phyloP scores from a whole-genome alignment of 257 asterid genomes.

The Solanum rostratum region DNA sequence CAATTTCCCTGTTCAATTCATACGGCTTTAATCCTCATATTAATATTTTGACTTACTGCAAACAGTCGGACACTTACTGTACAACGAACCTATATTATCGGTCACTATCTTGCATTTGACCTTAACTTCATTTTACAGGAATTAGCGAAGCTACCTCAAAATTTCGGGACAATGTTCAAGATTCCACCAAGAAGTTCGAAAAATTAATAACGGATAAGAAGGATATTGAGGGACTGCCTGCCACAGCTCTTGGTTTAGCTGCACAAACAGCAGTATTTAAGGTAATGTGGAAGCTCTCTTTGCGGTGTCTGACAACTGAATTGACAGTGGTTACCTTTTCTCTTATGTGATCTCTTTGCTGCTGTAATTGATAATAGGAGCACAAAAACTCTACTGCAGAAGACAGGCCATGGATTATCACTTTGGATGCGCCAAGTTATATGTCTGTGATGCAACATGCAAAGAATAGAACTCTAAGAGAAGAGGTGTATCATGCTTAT shows the following conservation, averaged over 20 bases:
- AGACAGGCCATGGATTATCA: constrained; percentile 89
- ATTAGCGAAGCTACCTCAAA: constrained; percentile 68
- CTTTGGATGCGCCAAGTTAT: constrained; percentile 90
- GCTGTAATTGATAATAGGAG: constrained; percentile 42
- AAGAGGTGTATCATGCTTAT: constrained; percentile 93
- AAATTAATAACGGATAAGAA: constrained; percentile 79
- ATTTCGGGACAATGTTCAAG: constrained; percentile 88
- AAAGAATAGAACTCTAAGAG: constrained; percentile 71
- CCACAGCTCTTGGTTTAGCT: constrained; percentile 82
- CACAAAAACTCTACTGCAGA: constrained; percentile 90
- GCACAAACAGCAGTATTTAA: constrained; percentile 96
- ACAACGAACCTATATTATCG: neutral
- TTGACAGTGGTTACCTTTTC: neutral
- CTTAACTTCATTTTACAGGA: constrained; percentile 40
- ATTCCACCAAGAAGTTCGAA: constrained; percentile 90
- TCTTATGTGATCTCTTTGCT: neutral
- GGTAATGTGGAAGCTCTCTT: constrained; percentile 22
- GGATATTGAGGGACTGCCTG: constrained; percentile 87
- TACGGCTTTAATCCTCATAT: neutral
- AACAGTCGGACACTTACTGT: neutral
- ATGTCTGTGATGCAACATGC: constrained; percentile 90
- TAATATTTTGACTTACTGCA: neutral
- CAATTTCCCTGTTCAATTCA: neutral
- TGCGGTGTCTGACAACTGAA: neutral
- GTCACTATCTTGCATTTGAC: neutral